These are phyloP conservation scores for Nyctanthes arbortristis DNA, from an alignment of 257 asterid genomes.

Conservation along the genomic window DNA sequence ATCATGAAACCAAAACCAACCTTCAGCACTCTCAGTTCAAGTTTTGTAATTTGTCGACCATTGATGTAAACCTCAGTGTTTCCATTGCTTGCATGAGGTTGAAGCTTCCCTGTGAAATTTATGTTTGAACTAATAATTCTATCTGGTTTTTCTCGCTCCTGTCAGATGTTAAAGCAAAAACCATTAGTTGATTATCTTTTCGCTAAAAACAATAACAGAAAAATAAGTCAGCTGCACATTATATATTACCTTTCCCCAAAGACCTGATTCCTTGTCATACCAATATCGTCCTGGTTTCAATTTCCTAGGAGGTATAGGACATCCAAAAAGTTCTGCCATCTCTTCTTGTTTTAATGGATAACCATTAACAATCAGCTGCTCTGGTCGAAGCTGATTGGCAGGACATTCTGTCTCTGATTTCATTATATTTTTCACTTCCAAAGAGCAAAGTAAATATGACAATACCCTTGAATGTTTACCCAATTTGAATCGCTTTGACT, in stretches of 20 bases:
- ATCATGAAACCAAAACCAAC: constrained; percentile 36
- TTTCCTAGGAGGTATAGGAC: constrained; percentile 75
- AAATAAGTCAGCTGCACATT: constrained; percentile 17
- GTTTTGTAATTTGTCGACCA: constrained; percentile 92
- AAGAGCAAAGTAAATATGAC: constrained; percentile 71
- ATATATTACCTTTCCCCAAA: constrained; percentile 83
- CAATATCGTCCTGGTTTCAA: constrained; percentile 91
- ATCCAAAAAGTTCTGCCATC: constrained; percentile 80
- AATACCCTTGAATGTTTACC: constrained; percentile 78
- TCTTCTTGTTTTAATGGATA: constrained; percentile 77
- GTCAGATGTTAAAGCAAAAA: constrained; percentile 31
- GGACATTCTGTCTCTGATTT: constrained; percentile 82
- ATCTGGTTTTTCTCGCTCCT: constrained; percentile 98
- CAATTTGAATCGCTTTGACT: constrained; percentile 60
- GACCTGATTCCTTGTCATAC: constrained; percentile 95
- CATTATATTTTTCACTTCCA: constrained; percentile 91
- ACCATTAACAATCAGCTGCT: constrained; percentile 87
- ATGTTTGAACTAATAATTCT: constrained; percentile 79
- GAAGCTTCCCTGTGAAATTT: constrained; percentile 83
- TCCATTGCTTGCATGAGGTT: constrained; percentile 85
- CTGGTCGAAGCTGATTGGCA: constrained; percentile 95
- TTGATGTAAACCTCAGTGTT: constrained; percentile 88
- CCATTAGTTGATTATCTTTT: constrained; percentile 30
- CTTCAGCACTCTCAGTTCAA: constrained; percentile 83
- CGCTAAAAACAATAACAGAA: constrained; percentile 1